These are phyloP conservation scores for Mytilinidion resinicola DNA, from an alignment of 495 filamentous ascomycete genomes.

Conservation along the genomic window DNA sequence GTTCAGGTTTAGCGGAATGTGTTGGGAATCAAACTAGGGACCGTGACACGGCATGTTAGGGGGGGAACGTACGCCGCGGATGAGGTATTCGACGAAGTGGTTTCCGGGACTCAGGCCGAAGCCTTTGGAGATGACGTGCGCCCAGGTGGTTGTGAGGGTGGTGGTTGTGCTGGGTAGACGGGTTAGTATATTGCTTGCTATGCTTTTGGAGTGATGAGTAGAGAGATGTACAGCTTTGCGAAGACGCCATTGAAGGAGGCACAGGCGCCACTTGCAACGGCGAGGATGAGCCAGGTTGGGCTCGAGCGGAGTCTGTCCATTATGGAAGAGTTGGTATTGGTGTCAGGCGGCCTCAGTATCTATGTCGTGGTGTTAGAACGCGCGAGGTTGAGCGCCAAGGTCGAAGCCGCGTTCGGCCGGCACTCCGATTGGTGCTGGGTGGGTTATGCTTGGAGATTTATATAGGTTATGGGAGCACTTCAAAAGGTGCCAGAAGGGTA, in stretches of 20 bases:
- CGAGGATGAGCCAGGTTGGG: conserved; percentile 66
- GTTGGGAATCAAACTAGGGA: too few species aligned
- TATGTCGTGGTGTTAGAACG: neutral
- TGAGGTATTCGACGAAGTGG: conserved; percentile 53
- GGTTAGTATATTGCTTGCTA: neutral
- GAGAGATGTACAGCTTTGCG: conserved; percentile 72
- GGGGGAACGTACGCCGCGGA: conserved; percentile 57
- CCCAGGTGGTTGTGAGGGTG: conserved; percentile 65
- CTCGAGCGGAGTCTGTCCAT: conserved; percentile 14
- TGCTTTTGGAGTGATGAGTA: neutral
- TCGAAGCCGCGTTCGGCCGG: neutral
- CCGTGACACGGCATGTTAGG: neutral
- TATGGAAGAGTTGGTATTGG: neutral
- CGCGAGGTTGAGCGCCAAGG: neutral
- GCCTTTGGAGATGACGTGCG: conserved; percentile 53
- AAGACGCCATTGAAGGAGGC: conserved; percentile 94
- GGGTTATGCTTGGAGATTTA: too few species aligned
- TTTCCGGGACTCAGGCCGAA: conserved; percentile 51
- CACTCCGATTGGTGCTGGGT: too few species aligned
- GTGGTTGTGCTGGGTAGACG: conserved; percentile 67
- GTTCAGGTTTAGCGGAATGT: neutral
- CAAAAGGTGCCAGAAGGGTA: too few species aligned
- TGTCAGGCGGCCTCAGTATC: too few species aligned
- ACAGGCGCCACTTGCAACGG: conserved; percentile 78
- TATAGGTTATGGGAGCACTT: too few species aligned